phyloP scores from a whole-genome alignment of 305 asterid genomes.

The Fraxinus platypoda region DNA sequence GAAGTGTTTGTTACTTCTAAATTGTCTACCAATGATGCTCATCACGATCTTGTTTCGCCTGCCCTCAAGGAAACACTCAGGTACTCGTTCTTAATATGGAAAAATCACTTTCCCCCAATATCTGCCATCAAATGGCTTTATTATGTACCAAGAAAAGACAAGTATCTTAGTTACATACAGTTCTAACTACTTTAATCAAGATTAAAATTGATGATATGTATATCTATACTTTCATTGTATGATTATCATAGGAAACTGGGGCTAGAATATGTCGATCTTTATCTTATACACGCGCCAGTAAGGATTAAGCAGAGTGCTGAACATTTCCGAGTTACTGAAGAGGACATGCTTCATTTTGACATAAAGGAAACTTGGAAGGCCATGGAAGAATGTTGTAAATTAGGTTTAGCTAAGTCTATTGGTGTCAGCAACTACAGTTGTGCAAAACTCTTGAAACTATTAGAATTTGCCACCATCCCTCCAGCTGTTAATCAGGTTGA shows the following conservation, averaged over 20 bases:
- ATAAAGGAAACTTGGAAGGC: conserved; percentile 31
- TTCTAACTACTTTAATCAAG: too few species aligned
- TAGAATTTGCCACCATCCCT: conserved; percentile 32
- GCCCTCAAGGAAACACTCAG: conserved; percentile 18
- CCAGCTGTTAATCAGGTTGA: conserved; percentile 52
- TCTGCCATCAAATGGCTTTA: too few species aligned
- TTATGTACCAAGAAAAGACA: too few species aligned
- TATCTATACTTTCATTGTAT: background rate
- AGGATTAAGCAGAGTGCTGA: conserved; percentile 17
- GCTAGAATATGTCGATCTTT: conserved; percentile 39
- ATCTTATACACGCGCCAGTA: conserved; percentile 47
- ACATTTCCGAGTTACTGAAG: background rate
- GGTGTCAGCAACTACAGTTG: conserved; percentile 50
- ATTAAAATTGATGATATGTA: too few species aligned
- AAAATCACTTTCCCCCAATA: too few species aligned
- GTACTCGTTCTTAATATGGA: background rate
- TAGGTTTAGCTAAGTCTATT: conserved; percentile 45
- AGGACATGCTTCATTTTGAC: conserved; percentile 33
- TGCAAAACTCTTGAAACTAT: conserved; percentile 31
- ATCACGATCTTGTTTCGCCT: conserved; percentile 28
- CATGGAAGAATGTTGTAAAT: conserved; percentile 41
- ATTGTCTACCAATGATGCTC: conserved; percentile 12
- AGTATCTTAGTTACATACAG: too few species aligned
- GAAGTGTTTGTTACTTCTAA: conserved; percentile 44
- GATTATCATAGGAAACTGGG: conserved; percentile 28